Base-by-base conservation (phyloP, 345 rosid genomes). In the Eucalyptus viminalis region DNA sequence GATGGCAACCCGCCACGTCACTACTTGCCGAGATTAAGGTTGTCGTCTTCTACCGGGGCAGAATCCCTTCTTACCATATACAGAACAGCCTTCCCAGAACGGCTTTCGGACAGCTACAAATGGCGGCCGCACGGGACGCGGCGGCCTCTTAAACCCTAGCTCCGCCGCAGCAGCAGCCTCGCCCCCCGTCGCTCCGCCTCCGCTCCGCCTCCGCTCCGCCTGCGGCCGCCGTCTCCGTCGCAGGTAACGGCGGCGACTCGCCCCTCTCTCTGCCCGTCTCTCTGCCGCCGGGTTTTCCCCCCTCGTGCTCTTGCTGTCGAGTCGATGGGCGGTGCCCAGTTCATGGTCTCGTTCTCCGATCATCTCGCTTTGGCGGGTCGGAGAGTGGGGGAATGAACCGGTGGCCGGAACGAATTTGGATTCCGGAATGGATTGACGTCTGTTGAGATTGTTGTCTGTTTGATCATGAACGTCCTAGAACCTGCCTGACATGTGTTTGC, bases 41-140 rank as follows among this genome's bases (percentile, higher is more conserved):
- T 0, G 62, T 56, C 12, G 2, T 56, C 29, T 24, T 9, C 6
- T 1, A 10, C 29, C 0, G 62, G 29, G 2, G 62, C 29, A 22
- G 62, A 56, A 56, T 56, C 62, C 62, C 62, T 22, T 56, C 0
- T 25, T 56, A 24, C 29, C 62, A 56, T 56, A 10, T 0, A 22
- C 29, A 24, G 62, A 0, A 56, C 29, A 24, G 29, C 13, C 29
- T 56, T 5, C 29, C 29, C 62, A 10, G 29, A 56, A 4, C 29
- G 62, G 62, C 6, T 4, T 24, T 56, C 62, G 62, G 62, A 56
- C 62, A 56, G 29, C 62, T 56, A 56, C 62, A 56, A 56, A 56
- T 24, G 62, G 29, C 62, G 62, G 62, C 62, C 0, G 62, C 29
- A 56, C 13, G 62, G 62, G 14, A 56, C 29, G 62, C 62, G 13